A percentile compares a stretch with the other conserved stretches of the same genome.
Evolutionary conservation across 179 eudicot genomes (phyloP).

Genomic region (Beta corolliflora): DNA sequence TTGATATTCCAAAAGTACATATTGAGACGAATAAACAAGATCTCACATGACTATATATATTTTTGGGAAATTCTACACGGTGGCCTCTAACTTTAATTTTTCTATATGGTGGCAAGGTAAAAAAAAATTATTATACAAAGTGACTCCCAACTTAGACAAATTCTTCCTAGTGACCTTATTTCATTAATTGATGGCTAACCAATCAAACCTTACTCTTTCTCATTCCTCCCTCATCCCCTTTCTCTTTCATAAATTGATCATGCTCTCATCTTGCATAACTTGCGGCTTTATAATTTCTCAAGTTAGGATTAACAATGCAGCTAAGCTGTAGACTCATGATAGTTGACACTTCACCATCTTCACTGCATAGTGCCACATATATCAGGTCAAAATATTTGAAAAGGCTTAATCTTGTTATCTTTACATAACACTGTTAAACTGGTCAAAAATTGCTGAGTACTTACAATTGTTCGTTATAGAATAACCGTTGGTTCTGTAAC

Average conservation of each 20-base stretch:
- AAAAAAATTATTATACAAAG: too few species aligned
- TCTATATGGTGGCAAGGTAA: too few species aligned
- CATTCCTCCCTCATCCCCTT: too few species aligned
- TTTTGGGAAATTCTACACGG: too few species aligned
- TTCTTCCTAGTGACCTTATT: too few species aligned
- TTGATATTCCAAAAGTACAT: too few species aligned
- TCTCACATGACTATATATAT: too few species aligned
- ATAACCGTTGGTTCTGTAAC: background rate
- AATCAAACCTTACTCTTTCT: too few species aligned
- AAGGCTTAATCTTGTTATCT: background rate
- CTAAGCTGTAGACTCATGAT: constrained; percentile 25
- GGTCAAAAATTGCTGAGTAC: background rate
- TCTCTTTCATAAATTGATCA: constrained; percentile 21
- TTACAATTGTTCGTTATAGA: background rate
- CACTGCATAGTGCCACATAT: constrained; percentile 4
- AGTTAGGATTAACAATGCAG: constrained; percentile 18
- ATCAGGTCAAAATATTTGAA: background rate
- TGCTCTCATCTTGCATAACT: constrained; percentile 17
- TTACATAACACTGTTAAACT: background rate
- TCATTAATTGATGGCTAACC: too few species aligned
- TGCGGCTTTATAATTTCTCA: constrained; percentile 29
- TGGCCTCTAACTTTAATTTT: too few species aligned
- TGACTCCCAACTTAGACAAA: too few species aligned
- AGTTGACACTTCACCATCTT: constrained; percentile 36
- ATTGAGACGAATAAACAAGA: too few species aligned